Percentiles rank a stretch among this genome's conserved stretches.
Evolutionary conservation across 2,329 filamentous ascomycete species (phyloP).

Genomic region (Colletotrichum orbiculare): DNA sequence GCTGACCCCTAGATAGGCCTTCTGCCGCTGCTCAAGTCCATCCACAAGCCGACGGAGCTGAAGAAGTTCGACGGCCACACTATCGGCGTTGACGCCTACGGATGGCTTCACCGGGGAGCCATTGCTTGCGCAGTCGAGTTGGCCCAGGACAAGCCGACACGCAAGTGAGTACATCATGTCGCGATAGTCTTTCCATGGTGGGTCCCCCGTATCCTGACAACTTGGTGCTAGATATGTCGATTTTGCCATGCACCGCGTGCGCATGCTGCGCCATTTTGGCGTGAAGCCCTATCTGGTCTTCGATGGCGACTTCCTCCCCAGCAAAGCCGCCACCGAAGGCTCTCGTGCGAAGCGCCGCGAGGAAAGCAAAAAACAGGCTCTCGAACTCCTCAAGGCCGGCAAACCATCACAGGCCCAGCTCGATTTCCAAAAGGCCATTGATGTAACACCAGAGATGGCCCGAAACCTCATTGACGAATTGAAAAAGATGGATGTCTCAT

Average conservation of each 20-base stretch:
- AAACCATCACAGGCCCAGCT: constrained; percentile 82
- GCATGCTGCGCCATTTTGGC: constrained; percentile 93
- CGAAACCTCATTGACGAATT: constrained; percentile 90
- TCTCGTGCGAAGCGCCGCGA: constrained; percentile 80
- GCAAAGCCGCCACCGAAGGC: constrained; percentile 88
- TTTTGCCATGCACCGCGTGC: constrained; percentile 88
- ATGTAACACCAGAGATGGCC: constrained; percentile 97
- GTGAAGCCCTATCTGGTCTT: constrained; percentile 96
- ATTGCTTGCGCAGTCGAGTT: constrained; percentile 92
- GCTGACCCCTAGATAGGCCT: constrained; percentile 69
- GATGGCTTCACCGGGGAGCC: constrained; percentile 95
- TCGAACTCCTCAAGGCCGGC: constrained; percentile 84
- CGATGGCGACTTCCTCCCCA: constrained; percentile 93
- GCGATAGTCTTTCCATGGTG: neutral
- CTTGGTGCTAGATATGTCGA: constrained; percentile 77
- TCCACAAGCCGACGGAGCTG: constrained; percentile 87
- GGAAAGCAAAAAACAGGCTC: constrained; percentile 78
- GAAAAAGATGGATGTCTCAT: constrained; percentile 82
- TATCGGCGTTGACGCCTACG: constrained; percentile 95
- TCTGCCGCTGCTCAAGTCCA: constrained; percentile 92
- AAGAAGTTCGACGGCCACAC: constrained; percentile 90
- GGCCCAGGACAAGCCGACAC: constrained; percentile 87
- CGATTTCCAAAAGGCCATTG: constrained; percentile 94
- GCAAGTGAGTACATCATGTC: constrained; percentile 69
- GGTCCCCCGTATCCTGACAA: constrained; percentile 19